Base-by-base conservation (phyloP, 2,329 filamentous ascomycete species). In the Spiromastix sp. region DNA sequence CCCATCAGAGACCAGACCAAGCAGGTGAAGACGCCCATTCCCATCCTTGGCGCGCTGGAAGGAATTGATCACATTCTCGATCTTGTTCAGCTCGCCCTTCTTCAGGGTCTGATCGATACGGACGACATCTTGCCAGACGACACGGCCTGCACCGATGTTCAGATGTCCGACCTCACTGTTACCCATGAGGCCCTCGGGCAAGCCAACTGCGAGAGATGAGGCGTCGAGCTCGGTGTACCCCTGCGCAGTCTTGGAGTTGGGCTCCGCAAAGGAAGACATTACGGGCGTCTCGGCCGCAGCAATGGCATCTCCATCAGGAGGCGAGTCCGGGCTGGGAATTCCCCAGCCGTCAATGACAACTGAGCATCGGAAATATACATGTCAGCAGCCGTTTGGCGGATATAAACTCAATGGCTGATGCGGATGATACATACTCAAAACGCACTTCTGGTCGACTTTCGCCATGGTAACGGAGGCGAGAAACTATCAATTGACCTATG, bases 281-380 rank as follows among this genome's bases (percentile, higher is more conserved):
- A 81, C 77, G 30, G 91, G 91, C 39, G 91, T 96, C 47, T 94
- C 73, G 49, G 89, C 91, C 45, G 84, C 84, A 50, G 87, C 79
- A 60, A 98, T 96, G 56, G 91, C 91, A 69, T 98, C 89, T 63
- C 91, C 89, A 63, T 93, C 63, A 54, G 84, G 82, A 52, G 82
- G 83, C 38, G 86, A 93, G 40, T 79, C 67, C 48, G 81, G 79
- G 45, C 77, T 77, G 52, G 87, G 76, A 53, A 96, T 77, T 57
- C 91, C 91, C 91, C 91, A 98, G 56, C 91, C 91, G 68, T 98
- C 91, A 71, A 98, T 98, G 66, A 96, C 91, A 74, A 98, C 82
- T 86, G 55, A 57, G 58, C 33, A 59, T 61, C 47, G 64, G 30
- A 34, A 7, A 19, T 18, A 35, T 55, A 40, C 55, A 43, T 36